Evolutionary conservation across 2,329 filamentous ascomycete genomes (phyloP), one percentile per base, ranked within the genome.

Genomic region (Knufia fluminis): DNA sequence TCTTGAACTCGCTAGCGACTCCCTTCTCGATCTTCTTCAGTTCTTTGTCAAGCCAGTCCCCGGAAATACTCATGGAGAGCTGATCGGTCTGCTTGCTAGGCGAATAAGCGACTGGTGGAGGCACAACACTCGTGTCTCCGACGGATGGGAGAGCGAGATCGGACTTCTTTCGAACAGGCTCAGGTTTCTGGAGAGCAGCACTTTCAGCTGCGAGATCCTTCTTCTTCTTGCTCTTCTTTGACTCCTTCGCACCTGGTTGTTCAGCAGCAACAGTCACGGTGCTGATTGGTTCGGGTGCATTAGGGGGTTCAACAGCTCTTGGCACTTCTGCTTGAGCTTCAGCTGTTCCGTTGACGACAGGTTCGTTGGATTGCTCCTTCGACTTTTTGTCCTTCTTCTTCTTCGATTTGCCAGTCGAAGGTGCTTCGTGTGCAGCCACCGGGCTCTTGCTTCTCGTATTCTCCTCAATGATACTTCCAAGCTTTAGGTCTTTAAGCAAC

Each of bases 401-500:
- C 9, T 64, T 60, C 7, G 68, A 64, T 2, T 67, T 33, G 63
- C 48, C 64, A 62, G 62, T 63, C 62, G 59, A 65, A 19, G 59
- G 59, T 39, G 60, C 61, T 3, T 62, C 58, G 12, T 57, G 59
- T 4, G 60, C 54, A 6, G 26, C 6, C 6, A 12, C 26, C 9
- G 57, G 56, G 35, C 56, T 57, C 46, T 70, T 74, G 26, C 68
- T 60, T 59, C 71, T 64, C 28, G 61, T 54, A 33, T 64, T 61
- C 71, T 71, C 26, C 71, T 65, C 41, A 68, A 65, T 64, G 14
- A 60, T 52, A 43, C 51, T 56, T 9, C 57, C 59, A 14, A 59
- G 43, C 26, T 77, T 78, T 32, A 95, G 75, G 60, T 86, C 83
- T 28, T 79, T 76, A 46, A 95, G 83, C 35, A 79, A 79, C 51